Percentiles rank a stretch among this genome's conserved stretches.
These are phyloP conservation scores for Coprinellus aureogranulatus DNA, from an alignment of 768 basidiomycete species.

Conservation along the genomic window DNA sequence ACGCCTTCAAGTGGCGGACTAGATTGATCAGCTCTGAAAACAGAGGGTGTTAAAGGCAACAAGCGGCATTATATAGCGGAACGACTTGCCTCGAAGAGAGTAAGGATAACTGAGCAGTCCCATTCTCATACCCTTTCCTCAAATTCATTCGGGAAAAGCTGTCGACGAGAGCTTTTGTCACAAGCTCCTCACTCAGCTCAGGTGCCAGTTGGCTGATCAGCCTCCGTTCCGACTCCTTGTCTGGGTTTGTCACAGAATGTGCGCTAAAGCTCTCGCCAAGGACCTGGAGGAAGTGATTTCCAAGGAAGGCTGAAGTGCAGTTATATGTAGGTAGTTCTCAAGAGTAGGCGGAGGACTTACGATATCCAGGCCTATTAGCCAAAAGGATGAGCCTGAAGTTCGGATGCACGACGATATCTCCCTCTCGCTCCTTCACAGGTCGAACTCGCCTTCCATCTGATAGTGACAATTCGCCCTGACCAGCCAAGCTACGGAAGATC, in stretches of 20 bases:
- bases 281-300: slow-evolving; percentile 72
- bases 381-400: slow-evolving; percentile 63
- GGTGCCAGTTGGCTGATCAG: slow-evolving; percentile 62
- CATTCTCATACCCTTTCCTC: slow-evolving; percentile 54
- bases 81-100: slow-evolving; percentile 54
- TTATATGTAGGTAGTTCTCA: no score
- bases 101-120: slow-evolving; percentile 64
- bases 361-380: slow-evolving; percentile 69
- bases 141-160: slow-evolving; percentile 69
- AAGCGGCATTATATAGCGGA: neutral
- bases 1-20: slow-evolving; percentile 60
- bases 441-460: slow-evolving; percentile 62
- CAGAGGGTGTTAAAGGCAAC: neutral
- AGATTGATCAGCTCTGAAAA: slow-evolving; percentile 61
- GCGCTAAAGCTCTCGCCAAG: slow-evolving; percentile 68
- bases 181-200: slow-evolving; percentile 50
- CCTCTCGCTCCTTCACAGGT: slow-evolving; percentile 40
- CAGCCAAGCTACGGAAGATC: slow-evolving; percentile 66
- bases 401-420: slow-evolving; percentile 60
- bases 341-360: no score
- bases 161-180: slow-evolving; percentile 56
- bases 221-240: slow-evolving; percentile 61
- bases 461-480: slow-evolving; percentile 61
- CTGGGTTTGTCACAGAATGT: slow-evolving; percentile 66
- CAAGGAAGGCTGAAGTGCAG: slow-evolving; percentile 63